Evolutionary conservation across 768 basidiomycete species (phyloP), one percentile per base, ranked within the genome.

Genomic region (Boletus coccyginus): DNA sequence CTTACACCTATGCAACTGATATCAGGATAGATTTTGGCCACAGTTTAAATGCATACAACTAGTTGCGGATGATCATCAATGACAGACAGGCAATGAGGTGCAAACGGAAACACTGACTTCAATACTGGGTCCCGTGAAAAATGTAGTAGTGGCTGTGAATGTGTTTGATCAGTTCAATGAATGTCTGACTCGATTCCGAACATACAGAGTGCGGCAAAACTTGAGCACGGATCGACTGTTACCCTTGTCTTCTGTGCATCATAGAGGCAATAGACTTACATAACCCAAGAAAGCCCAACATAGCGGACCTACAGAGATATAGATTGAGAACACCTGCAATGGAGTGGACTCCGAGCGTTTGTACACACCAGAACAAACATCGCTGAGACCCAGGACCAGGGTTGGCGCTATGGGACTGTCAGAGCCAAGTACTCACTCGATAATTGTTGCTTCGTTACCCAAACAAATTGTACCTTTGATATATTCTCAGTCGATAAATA

Each of bases 391-490:
- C 50, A 48, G 21, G 56, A 44, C 58, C 58, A 59, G 1, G n/a
- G n/a, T 19, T 12, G 48, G 8, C 14, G 7, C 58, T 59, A 10
- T 12, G 5, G 5, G 6, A 5, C 5, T 10, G 8, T 58, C 24
- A 58, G 7, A 0, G 7, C 14, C 1, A 14, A 3, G 29, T 31
- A 3, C n/a, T 7, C 2, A 7, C 8, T 42, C 3, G 7, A 27
- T 32, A 3, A 31, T 24, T 35, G 16, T n/a, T 12, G 27, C 3
- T 19, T 33, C 16, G 41, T 35, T 16, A 62, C 60, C 61, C 61
- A 61, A n/a, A 62, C 13, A 44, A 53, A 57, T 6, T 56, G 38
- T 40, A 61, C 19, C 61, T 62, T 53, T 10, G 3, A 2, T n/a
- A 16, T 6, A 11, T 31, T 9, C 8, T 57, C 17, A 50, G 44